Conservation (phyloP, 2,329 filamentous ascomycete genomes). For the Paecilomyces niveus region DNA sequence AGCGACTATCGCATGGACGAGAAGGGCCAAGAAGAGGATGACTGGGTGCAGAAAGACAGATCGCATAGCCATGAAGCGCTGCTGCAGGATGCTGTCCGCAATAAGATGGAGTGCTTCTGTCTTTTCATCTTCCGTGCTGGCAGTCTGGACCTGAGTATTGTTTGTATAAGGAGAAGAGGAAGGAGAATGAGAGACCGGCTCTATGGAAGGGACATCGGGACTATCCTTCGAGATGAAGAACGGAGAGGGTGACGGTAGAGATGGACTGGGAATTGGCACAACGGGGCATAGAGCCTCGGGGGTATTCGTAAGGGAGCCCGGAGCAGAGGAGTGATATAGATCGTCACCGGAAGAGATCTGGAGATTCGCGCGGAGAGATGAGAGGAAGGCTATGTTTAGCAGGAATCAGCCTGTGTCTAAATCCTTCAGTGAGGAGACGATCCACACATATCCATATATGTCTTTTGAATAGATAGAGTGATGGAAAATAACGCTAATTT, state of each 20-base stretch:
- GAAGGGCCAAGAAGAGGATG: constrained; percentile 34
- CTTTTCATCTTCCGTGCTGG: constrained; percentile 49
- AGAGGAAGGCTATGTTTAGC: constrained; percentile 64
- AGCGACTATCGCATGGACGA: constrained; percentile 32
- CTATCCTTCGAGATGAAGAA: constrained; percentile 15
- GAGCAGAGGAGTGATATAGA: constrained; percentile 33
- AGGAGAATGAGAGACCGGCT: constrained; percentile 57
- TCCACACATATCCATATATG: background rate
- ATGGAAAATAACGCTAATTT: no score
- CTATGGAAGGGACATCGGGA: constrained; percentile 42
- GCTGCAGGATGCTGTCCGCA: constrained; percentile 73
- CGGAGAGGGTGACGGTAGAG: constrained; percentile 20
- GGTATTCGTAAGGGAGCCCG: constrained; percentile 21
- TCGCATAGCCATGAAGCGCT: constrained; percentile 60
- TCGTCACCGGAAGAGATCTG: constrained; percentile 50
- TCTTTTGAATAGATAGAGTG: background rate
- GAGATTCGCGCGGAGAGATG: constrained; percentile 72
- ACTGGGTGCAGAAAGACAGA: constrained; percentile 57
- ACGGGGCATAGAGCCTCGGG: constrained; percentile 10
- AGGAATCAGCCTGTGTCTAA: background rate
- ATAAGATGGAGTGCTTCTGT: constrained; percentile 65
- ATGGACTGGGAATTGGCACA: constrained; percentile 20
- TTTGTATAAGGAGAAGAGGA: constrained; percentile 36
- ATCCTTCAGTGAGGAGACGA: background rate
- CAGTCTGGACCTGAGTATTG: constrained; percentile 17